phyloP scores from a whole-genome alignment of 805 yeast genomes.

The Teunomyces atbi region DNA sequence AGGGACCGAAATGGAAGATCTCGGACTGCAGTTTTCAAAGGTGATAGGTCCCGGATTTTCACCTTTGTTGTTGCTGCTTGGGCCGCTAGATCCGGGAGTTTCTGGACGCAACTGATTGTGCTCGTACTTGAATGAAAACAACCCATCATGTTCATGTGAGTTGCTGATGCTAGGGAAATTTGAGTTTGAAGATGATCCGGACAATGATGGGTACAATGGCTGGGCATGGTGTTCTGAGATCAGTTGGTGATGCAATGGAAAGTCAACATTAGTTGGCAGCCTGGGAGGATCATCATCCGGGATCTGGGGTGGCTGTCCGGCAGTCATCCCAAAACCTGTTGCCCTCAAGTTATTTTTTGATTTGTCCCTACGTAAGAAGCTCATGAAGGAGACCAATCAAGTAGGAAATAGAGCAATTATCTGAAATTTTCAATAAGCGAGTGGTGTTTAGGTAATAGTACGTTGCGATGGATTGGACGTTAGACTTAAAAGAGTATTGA shows the following conservation, averaged over 20 bases:
- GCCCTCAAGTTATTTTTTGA: slow-evolving; percentile 15
- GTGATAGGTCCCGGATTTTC: background rate
- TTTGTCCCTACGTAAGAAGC: slow-evolving; percentile 26
- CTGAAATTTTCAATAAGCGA: background rate
- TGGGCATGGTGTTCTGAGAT: slow-evolving; percentile 1
- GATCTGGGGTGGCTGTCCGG: slow-evolving; percentile 11
- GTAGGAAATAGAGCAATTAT: background rate
- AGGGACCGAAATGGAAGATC: slow-evolving; percentile 11
- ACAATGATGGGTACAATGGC: slow-evolving; percentile 8
- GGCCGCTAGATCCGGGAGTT: background rate
- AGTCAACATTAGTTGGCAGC: slow-evolving; percentile 7
- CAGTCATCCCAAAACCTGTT: slow-evolving; percentile 7
- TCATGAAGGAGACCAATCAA: slow-evolving; percentile 13
- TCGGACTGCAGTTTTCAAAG: slow-evolving; percentile 12
- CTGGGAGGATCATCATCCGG: slow-evolving; percentile 3
- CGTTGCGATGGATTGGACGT: background rate
- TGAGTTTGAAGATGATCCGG: slow-evolving; percentile 5
- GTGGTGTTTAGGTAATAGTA: background rate
- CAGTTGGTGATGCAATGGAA: background rate
- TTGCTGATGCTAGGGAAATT: slow-evolving; percentile 1
- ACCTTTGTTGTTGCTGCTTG: background rate
- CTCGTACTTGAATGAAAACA: slow-evolving; percentile 11
- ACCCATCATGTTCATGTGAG: slow-evolving; percentile 6
- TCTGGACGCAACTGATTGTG: slow-evolving; percentile 1
- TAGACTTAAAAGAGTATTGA: too few species aligned